Percentiles rank a stretch among this genome's conserved stretches.
Evolutionary conservation across 73 alveolate species (phyloP).

Genomic region (Uronychia setigera): DNA sequence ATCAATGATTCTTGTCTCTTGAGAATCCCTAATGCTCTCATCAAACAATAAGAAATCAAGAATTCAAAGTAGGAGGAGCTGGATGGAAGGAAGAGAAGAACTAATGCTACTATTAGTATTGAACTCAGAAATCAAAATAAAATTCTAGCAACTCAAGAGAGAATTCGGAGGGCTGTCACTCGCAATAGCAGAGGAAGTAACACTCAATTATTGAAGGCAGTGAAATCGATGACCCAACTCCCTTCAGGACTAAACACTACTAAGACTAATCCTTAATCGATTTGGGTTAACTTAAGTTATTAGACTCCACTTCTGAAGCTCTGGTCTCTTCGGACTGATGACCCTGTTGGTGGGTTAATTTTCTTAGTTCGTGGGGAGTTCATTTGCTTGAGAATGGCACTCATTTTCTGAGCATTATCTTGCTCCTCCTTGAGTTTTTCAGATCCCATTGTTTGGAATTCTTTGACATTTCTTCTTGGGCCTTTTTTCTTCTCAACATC

Average conservation of each 20-base stretch:
- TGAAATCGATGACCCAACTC: no score
- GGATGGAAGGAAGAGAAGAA: no score
- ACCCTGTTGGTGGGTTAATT: not conserved
- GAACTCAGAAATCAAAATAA: not conserved
- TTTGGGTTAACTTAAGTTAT: not conserved
- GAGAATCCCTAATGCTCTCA: not conserved
- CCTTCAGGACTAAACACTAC: not conserved
- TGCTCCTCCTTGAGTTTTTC: conserved; percentile 25
- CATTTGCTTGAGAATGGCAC: conserved; percentile 24
- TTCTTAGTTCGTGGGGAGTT: conserved; percentile 35
- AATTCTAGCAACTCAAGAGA: not conserved
- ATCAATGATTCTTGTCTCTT: not conserved
- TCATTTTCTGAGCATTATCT: conserved; percentile 38
- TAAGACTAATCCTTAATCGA: not conserved
- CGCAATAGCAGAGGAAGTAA: no score
- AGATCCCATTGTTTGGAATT: not conserved
- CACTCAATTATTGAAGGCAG: no score
- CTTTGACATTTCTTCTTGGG: not conserved
- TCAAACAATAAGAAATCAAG: not conserved
- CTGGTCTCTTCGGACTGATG: not conserved
- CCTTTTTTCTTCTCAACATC: conserved; percentile 34
- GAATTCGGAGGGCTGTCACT: not conserved
- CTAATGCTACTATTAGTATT: not conserved
- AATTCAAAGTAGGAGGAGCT: no score
- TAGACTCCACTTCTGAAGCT: not conserved